phyloP scores from a whole-genome alignment of 1,284 basidiomycete genomes.

The Cutaneotrichosporon cavernicola region DNA sequence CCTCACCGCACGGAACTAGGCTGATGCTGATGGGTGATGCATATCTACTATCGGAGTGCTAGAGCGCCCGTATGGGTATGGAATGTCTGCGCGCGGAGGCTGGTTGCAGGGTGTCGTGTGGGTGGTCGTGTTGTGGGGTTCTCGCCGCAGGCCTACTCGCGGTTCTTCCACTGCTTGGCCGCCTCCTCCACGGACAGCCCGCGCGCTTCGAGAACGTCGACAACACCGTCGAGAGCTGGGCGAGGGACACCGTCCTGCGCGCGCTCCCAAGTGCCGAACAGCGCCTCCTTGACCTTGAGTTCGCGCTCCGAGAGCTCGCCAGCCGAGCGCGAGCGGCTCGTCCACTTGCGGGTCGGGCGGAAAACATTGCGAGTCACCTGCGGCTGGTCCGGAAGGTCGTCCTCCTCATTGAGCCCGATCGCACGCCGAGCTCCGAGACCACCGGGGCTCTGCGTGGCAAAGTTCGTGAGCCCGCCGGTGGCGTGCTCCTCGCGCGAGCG shows the following conservation, averaged over 20 bases:
- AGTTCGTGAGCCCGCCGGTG: slow-evolving; percentile 14
- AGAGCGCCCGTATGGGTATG: neutral
- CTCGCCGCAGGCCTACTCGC: slow-evolving; percentile 18
- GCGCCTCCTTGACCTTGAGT: slow-evolving; percentile 39
- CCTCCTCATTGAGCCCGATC: slow-evolving; percentile 5
- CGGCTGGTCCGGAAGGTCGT: slow-evolving; percentile 11
- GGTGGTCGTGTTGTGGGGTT: neutral
- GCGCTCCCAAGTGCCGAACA: slow-evolving; percentile 47
- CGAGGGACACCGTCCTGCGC: slow-evolving; percentile 25
- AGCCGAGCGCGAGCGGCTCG: neutral
- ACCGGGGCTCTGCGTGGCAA: slow-evolving; percentile 21
- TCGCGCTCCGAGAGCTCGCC: slow-evolving; percentile 38
- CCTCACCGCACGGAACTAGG: no score
- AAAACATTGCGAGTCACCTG: slow-evolving; percentile 14
- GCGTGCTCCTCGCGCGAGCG: slow-evolving; percentile 11
- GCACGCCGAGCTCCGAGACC: slow-evolving; percentile 19
- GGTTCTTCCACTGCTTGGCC: slow-evolving; percentile 34
- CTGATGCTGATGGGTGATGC: slow-evolving; percentile 8
- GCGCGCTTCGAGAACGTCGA: slow-evolving; percentile 40
- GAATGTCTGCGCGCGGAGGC: neutral
- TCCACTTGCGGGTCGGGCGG: slow-evolving; percentile 14
- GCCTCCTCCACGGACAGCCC: slow-evolving; percentile 30
- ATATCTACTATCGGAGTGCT: slow-evolving; percentile 6
- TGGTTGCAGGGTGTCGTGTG: neutral
- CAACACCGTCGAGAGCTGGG: slow-evolving; percentile 42